These are phyloP conservation scores for Candolleomyces efflorescens DNA, from an alignment of 768 basidiomycete species.

Conservation along the genomic window DNA sequence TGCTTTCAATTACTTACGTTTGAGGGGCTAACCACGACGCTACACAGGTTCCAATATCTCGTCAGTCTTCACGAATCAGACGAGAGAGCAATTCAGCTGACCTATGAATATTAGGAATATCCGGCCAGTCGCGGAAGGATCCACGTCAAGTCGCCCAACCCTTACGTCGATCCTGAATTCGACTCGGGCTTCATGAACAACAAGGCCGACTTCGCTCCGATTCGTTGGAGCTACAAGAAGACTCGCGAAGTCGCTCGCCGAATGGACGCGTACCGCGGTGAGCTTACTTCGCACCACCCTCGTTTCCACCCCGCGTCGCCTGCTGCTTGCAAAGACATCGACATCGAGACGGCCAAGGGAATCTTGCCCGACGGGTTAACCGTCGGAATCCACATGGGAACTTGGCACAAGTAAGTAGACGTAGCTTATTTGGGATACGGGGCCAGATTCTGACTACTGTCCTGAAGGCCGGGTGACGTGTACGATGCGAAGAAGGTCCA, in stretches of 20 bases:
- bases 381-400: conserved; percentile 70
- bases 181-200: conserved; percentile 79
- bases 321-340: conserved; percentile 57
- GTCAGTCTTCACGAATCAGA: conserved; percentile 19
- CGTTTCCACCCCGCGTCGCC: conserved; percentile 69
- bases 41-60: conserved; percentile 58
- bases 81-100: background rate
- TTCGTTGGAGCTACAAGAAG: conserved; percentile 77
- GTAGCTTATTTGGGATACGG: background rate
- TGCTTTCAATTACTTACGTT: background rate
- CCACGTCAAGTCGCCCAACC: conserved; percentile 56
- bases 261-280: conserved; percentile 74
- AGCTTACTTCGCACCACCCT: conserved; percentile 69
- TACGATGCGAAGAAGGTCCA: conserved; percentile 55
- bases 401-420: conserved; percentile 21
- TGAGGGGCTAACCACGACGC: background rate
- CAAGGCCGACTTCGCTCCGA: conserved; percentile 73
- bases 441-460: background rate
- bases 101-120: conserved; percentile 43
- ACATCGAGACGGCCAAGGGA: conserved; percentile 63
- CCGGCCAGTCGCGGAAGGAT: conserved; percentile 74
- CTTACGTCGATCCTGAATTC: conserved; percentile 60
- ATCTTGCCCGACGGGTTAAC: conserved; percentile 57
- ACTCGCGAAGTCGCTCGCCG: conserved; percentile 66
- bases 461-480: conserved; percentile 40